phyloP scores from a whole-genome alignment of 75 land plant species.

The Cunninghamia lanceolata region DNA sequence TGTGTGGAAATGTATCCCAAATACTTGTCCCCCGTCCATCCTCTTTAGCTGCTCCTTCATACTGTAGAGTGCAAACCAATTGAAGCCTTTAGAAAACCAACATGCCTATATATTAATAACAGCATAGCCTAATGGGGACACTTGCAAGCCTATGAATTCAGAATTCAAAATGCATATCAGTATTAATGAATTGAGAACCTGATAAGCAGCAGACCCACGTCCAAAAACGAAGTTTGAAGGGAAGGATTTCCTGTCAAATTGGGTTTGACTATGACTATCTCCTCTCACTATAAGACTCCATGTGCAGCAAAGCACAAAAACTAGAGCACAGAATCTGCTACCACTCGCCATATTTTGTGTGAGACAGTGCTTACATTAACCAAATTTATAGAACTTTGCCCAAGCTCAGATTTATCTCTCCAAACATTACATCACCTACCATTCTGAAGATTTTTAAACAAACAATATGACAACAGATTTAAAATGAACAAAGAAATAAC shows the following conservation, averaged over 20 bases:
- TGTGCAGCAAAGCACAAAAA: neutral
- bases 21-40: constrained; percentile 36
- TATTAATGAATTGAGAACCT: constrained; percentile 8
- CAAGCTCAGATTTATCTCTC: too few relatives aligned
- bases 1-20: constrained; percentile 32
- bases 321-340: neutral
- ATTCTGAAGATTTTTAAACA: too few relatives aligned
- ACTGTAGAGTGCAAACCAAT: constrained; percentile 4
- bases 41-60: constrained; percentile 37
- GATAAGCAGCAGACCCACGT: constrained; percentile 41
- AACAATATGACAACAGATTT: too few relatives aligned
- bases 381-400: too few relatives aligned
- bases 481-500: too few relatives aligned
- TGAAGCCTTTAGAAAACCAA: neutral
- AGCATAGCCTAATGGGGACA: neutral
- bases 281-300: neutral
- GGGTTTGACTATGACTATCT: neutral
- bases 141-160: neutral
- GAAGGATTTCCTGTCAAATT: constrained; percentile 14
- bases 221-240: constrained; percentile 41
- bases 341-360: neutral
- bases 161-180: neutral
- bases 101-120: neutral
- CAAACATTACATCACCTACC: too few relatives aligned
- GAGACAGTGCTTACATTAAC: too few relatives aligned